phyloP scores from a whole-genome alignment of 2,329 filamentous ascomycete genomes.

The Fusarium anguioides region DNA sequence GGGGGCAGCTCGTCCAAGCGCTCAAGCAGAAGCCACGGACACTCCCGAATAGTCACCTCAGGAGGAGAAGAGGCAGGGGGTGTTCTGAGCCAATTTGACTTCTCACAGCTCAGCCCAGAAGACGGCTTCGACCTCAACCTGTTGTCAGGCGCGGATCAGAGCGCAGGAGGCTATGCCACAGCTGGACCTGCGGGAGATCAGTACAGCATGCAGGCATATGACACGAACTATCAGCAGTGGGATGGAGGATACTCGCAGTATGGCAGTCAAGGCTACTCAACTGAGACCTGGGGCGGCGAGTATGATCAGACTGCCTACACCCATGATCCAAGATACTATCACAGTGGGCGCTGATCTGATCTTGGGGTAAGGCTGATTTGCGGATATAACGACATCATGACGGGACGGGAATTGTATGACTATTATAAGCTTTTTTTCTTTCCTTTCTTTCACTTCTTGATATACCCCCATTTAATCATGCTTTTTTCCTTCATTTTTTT shows the following conservation, averaged over 20 bases:
- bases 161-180: conserved; percentile 40
- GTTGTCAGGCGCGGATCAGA: conserved; percentile 37
- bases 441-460: conserved; percentile 3
- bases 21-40: conserved; percentile 34
- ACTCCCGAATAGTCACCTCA: conserved; percentile 28
- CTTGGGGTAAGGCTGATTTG: conserved; percentile 27
- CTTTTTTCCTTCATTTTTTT: conserved; percentile 10
- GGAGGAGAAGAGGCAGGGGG: conserved; percentile 37
- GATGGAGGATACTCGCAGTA: conserved; percentile 37
- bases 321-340: conserved; percentile 37
- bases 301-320: conserved; percentile 40
- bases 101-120: conserved; percentile 46
- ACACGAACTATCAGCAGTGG: conserved; percentile 33
- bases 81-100: conserved; percentile 45
- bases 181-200: conserved; percentile 35
- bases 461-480: conserved; percentile 37
- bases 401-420: conserved; percentile 28
- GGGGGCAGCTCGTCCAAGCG: conserved; percentile 39
- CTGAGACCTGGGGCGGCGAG: conserved; percentile 27
- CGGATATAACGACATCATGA: conserved; percentile 33
- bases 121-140: conserved; percentile 47
- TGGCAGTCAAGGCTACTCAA: conserved; percentile 34
- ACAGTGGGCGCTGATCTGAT: conserved; percentile 24
- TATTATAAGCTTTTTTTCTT: conserved; percentile 1
- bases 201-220: conserved; percentile 28